Base-by-base conservation (phyloP, 768 basidiomycete genomes). In the Tulasnella sp. region DNA sequence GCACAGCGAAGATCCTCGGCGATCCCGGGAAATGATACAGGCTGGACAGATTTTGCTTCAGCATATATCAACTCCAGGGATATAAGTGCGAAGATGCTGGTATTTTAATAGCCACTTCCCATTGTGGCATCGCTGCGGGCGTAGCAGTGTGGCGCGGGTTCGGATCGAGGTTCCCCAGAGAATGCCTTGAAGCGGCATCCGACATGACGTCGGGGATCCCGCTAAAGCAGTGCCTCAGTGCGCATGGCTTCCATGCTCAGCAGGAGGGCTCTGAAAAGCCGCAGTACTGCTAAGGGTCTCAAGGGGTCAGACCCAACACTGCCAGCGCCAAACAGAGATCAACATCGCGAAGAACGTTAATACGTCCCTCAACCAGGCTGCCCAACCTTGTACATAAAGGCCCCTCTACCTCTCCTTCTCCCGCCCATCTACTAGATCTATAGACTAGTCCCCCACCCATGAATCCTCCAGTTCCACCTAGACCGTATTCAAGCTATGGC, bases 381-480 rank as follows among this genome's bases (percentile, higher is more conserved):
- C 5, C 54, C n/a, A 60, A 60, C 3, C 18, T 60, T 9, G 58
- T 60, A 60, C 58, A 60, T 60, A 60, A 60, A 60, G 11, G 58
- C 58, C 14, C 58, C 5, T n/a, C 58, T 60, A 14, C 28, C 58
- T 31, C 28, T 24, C 22, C 58, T 22, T 60, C 24, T 22, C 58
- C 18, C 58, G 28, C 58, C 12, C 58, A 31, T 28, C 73, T 74
- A 74, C 34, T 46, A 74, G 40, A 40, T 74, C 22, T 74, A 4
- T 40, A 31, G 31, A 16, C 44, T 74, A 74, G 40, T 22, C 34
- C 73, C 2, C 7, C 77, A 14, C 22, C 5, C 5, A 79, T 79
- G 78, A 54, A 75, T 74, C 78, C 78, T 11, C 78, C 78, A 44
- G 40, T 79, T 20, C 78, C 78, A 42, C 78, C 78, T 41, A 28